Percentiles rank a stretch among this genome's conserved stretches.
These are phyloP conservation scores for Pachyrhizus erosus DNA, from an alignment of 306 rosid genomes.

Conservation along the genomic window DNA sequence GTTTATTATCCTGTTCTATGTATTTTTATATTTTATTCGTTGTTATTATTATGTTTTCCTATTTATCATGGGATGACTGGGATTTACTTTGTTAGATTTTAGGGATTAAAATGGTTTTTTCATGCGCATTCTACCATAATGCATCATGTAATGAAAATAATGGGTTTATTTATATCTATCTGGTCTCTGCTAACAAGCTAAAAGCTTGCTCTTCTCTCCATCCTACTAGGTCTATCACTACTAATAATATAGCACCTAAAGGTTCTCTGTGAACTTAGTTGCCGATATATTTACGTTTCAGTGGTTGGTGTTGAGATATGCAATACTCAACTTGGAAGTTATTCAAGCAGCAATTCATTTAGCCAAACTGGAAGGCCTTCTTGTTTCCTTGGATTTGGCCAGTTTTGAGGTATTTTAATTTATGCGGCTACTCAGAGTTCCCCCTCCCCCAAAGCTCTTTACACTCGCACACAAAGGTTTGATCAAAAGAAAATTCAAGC, in stretches of 20 bases:
- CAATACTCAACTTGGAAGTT: slow-evolving; percentile 76
- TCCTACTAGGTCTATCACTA: slow-evolving; percentile 32
- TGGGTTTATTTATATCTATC: neutral
- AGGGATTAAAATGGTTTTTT: neutral
- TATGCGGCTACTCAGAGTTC: slow-evolving; percentile 2
- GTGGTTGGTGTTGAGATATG: slow-evolving; percentile 93
- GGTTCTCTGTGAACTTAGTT: slow-evolving; percentile 44
- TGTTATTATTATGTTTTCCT: neutral
- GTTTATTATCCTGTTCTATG: slow-evolving; percentile 2
- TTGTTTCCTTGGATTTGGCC: slow-evolving; percentile 94
- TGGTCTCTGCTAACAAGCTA: slow-evolving; percentile 11
- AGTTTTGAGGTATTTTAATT: slow-evolving; percentile 87
- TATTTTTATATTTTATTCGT: neutral
- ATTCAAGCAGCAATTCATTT: slow-evolving; percentile 81
- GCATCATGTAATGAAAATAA: neutral
- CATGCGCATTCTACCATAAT: neutral
- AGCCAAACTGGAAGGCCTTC: slow-evolving; percentile 88
- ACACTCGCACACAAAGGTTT: neutral
- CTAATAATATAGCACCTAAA: slow-evolving; percentile 39
- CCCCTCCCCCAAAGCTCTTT: neutral
- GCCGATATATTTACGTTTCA: slow-evolving; percentile 55
- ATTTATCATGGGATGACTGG: neutral
- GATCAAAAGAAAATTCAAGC: slow-evolving; percentile 9
- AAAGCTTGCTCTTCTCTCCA: slow-evolving; percentile 10
- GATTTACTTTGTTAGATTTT: neutral